Base-by-base conservation (phyloP, 176 grass and related monocot species). In the Carex kokanica region DNA sequence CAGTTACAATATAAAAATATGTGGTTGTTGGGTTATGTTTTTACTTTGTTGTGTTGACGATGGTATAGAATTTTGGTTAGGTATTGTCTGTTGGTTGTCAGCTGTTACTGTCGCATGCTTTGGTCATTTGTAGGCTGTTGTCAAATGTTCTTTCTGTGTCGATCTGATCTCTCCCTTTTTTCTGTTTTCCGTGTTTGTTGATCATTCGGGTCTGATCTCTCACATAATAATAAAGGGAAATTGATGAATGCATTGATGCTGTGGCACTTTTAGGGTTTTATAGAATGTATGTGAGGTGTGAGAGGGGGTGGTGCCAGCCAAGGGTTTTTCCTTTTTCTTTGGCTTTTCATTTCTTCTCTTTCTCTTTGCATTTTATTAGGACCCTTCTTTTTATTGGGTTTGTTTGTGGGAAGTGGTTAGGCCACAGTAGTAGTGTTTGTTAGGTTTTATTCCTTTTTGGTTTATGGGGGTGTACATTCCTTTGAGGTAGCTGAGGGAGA, bases 11-110 rank as follows among this genome's bases (percentile, higher is more conserved):
- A 81, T 81, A 15, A 61, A 61, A 64, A 58, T 53, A 53, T 60
- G 29, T 68, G 60, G 36, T 38, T 38, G 36, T 38, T 38, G 36
- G 60, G 43, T 54, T 67, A 34, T 82, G 36, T 82, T 78, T 82
- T 56, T 82, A 64, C 47, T 62, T 38, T 82, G 80, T 45, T 82
- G 32, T 81, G 78, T 51, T 67, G 80, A 82, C 45, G 61, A 82
- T 82, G 80, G 41, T 82, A 82, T 82, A 82, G 80, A 82, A 67
- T 82, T 82, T 82, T 82, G 60, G 24, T 54, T 81, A 62, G 80
- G 57, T 82, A 51, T 23, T 65, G 80, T 82, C 14, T 63, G 60
- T 82, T 13, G 15, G 55, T 79, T 3, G 47, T 61, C 64, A 60
- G 41, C 65, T 65, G 60, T 49, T 55, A 27, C 23, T 55, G 43